Conservation (phyloP, 495 filamentous ascomycete genomes). For the Penicillium subrubescens region DNA sequence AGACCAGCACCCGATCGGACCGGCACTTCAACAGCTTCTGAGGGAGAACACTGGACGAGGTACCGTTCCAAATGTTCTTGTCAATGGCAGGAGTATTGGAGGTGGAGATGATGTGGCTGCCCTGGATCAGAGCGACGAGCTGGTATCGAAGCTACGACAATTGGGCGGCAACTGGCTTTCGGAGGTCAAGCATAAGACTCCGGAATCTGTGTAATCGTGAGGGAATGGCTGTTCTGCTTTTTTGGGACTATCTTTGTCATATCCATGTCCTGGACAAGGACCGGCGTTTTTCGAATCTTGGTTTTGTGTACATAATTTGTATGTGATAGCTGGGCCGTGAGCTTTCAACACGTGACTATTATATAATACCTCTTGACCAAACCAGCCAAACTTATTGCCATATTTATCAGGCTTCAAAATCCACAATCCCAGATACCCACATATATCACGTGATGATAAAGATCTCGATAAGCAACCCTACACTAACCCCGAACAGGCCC, state of each 20-base stretch:
- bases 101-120: slow-evolving; percentile 84
- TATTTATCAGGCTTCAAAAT: background rate
- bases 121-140: slow-evolving; percentile 66
- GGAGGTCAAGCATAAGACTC: slow-evolving; percentile 39
- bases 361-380: background rate
- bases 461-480: slow-evolving; percentile 43
- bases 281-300: background rate
- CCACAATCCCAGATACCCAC: no score
- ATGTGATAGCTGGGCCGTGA: background rate
- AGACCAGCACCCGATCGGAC: slow-evolving; percentile 76
- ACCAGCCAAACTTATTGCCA: background rate
- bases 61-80: slow-evolving; percentile 90
- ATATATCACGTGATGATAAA: slow-evolving; percentile 16
- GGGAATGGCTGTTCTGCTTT: background rate
- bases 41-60: slow-evolving; percentile 71
- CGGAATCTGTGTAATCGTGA: slow-evolving; percentile 3
- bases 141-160: slow-evolving; percentile 70
- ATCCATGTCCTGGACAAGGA: slow-evolving; percentile 4
- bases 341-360: background rate
- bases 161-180: slow-evolving; percentile 73
- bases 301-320: slow-evolving; percentile 2
- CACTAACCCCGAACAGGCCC: slow-evolving; percentile 40
- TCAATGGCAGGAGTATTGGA: slow-evolving; percentile 86
- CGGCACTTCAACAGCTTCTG: slow-evolving; percentile 67
- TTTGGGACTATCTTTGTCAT: background rate